A percentile compares a stretch with the other conserved stretches of the same genome.
These are phyloP conservation scores for Atalantia buxifolia DNA, from an alignment of 345 rosid genomes.

Conservation along the genomic window DNA sequence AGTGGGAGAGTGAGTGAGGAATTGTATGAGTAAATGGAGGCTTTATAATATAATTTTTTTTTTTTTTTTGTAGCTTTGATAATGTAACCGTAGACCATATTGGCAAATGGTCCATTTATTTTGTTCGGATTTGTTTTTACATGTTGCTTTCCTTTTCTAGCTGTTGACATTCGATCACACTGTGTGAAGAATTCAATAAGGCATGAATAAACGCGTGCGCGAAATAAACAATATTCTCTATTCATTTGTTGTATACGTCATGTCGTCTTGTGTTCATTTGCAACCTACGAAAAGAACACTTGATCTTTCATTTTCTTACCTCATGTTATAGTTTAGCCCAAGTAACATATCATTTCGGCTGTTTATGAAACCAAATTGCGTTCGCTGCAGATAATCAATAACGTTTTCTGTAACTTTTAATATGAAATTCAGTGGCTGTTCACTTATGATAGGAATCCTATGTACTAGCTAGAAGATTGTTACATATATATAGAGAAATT, in stretches of 20 bases:
- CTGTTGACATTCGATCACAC: neutral
- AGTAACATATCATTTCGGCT: too few relatives aligned
- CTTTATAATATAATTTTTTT: neutral
- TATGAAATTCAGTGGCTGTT: too few relatives aligned
- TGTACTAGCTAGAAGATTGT: too few relatives aligned
- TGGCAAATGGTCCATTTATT: neutral
- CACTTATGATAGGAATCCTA: too few relatives aligned
- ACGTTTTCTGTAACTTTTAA: too few relatives aligned
- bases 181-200: too few relatives aligned
- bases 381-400: too few relatives aligned
- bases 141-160: neutral
- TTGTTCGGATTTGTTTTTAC: too few relatives aligned
- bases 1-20: neutral
- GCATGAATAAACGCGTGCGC: slow-evolving; percentile 25
- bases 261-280: neutral
- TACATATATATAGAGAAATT: too few relatives aligned
- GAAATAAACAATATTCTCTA: neutral
- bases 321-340: neutral
- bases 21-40: neutral
- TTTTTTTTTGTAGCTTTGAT: too few relatives aligned
- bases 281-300: neutral
- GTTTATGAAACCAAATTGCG: too few relatives aligned
- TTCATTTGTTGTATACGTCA: neutral
- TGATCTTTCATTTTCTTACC: neutral
- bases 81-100: neutral